Base-by-base conservation (phyloP, 2,329 filamentous ascomycete genomes). In the Trichoderma asperellum region DNA sequence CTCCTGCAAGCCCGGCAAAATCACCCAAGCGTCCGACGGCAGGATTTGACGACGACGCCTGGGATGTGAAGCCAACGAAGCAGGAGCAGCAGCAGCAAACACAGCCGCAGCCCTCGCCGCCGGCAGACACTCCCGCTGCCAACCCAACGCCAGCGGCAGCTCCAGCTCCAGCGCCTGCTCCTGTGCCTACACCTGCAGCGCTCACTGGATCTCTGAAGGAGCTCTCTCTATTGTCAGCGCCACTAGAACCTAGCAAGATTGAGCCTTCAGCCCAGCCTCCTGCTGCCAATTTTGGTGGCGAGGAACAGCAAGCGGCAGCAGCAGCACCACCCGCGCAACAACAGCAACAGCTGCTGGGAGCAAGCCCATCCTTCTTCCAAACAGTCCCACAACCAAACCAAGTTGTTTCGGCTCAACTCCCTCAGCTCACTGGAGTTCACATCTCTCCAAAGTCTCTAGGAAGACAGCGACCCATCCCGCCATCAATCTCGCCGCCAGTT, bases 21-120 rank as follows among this genome's bases (percentile, higher is more conserved):
- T 70, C 71, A 14, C 73, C 76, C 47, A 78, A 76, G 62, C 68
- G 73, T 63, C 73, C 71, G 16, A 73, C 73, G 34, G 83, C 84
- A 70, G 93, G 93, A 2, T 98, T 98, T 76, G 96, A 99, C 63
- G 96, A 98, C 76, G 93, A 98, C 82, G 96, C 96, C 10, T 99
- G 96, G 96, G 93, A 96, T 75, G 91, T 97, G 61, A 97, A 97
- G 82, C 92, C 93, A 21, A 87, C 91, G 16, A 91, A 89, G 77
- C 87, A 89, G 34, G 71, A 70, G 72, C 79, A 75, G 63, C 70
- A 73, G 35, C 32, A 32, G 24, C 24, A 24, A 24, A 69, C 73
- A 32, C 79, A 73, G 18, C n/a, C 63, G 24, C 81, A 73, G 71
- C 80, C 55, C 2, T 10, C 57, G 70, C 43, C 69, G 52, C 72